Conservation (phyloP, 768 basidiomycete species). For the Lactarius trivialis region DNA sequence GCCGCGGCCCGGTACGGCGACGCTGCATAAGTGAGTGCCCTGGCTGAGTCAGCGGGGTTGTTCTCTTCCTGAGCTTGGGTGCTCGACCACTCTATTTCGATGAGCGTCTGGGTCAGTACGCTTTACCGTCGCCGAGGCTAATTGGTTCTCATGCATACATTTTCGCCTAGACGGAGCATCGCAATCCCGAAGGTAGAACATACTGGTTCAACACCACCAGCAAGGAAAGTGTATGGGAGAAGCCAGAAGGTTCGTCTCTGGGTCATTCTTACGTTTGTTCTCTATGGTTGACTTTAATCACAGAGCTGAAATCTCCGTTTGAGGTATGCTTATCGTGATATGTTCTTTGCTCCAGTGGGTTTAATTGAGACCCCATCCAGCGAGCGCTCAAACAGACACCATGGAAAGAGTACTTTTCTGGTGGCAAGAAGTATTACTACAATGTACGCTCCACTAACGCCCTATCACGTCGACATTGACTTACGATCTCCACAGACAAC, state of each 20-base stretch:
- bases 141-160: background rate
- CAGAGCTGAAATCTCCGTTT: conserved; percentile 73
- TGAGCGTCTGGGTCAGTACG: conserved; percentile 18
- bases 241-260: conserved; percentile 73
- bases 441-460: conserved; percentile 44
- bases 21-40: background rate
- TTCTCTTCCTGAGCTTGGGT: background rate
- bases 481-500: conserved; percentile 48
- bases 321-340: conserved; percentile 49
- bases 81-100: background rate
- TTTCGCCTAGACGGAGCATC: conserved; percentile 71
- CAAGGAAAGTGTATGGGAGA: conserved; percentile 95
- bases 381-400: conserved; percentile 82
- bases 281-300: background rate
- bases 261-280: background rate
- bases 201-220: conserved; percentile 94
- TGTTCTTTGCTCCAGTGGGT: background rate
- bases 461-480: background rate
- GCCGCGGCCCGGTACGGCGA: background rate
- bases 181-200: conserved; percentile 92
- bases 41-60: conserved; percentile 15
- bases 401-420: conserved; percentile 96
- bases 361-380: conserved; percentile 33
- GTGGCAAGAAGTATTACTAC: conserved; percentile 87
- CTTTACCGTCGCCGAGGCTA: background rate